A percentile compares a stretch with the other conserved stretches of the same genome.
Conservation (phyloP, 257 asterid species). For the Striga asiatica region DNA sequence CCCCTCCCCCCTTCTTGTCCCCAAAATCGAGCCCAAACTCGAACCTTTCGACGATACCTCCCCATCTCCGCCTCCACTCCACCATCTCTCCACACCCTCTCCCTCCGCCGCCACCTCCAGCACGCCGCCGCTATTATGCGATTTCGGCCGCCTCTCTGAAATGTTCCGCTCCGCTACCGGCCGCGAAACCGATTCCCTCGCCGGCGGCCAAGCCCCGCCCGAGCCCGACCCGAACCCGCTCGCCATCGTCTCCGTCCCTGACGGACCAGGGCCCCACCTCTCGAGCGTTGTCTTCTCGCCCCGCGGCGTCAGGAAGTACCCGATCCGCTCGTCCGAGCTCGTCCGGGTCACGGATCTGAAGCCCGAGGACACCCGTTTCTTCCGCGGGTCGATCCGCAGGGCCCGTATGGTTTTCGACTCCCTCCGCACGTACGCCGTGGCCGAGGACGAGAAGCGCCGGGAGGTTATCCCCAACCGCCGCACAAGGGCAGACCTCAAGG, state of each 20-base stretch:
- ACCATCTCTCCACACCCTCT: constrained; percentile 6
- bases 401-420: constrained; percentile 73
- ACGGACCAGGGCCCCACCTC: constrained; percentile 19
- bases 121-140: constrained; percentile 23
- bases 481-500: constrained; percentile 56
- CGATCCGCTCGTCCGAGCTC: constrained; percentile 57
- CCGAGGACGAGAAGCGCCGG: constrained; percentile 36
- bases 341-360: constrained; percentile 66
- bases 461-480: constrained; percentile 17
- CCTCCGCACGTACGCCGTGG: constrained; percentile 36
- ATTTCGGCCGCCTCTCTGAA: constrained; percentile 37
- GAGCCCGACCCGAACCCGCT: constrained; percentile 19
- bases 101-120: neutral
- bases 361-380: constrained; percentile 39
- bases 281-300: constrained; percentile 28
- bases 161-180: constrained; percentile 30
- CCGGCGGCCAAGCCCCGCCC: constrained; percentile 32
- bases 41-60: constrained; percentile 48
- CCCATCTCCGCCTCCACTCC: constrained; percentile 7
- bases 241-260: neutral
- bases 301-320: constrained; percentile 23
- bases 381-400: constrained; percentile 33
- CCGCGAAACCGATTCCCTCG: neutral
- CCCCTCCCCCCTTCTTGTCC: constrained; percentile 23
- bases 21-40: constrained; percentile 43